These are phyloP conservation scores for Thalia dealbata DNA, from an alignment of 176 grass and related monocot genomes.

Conservation along the genomic window DNA sequence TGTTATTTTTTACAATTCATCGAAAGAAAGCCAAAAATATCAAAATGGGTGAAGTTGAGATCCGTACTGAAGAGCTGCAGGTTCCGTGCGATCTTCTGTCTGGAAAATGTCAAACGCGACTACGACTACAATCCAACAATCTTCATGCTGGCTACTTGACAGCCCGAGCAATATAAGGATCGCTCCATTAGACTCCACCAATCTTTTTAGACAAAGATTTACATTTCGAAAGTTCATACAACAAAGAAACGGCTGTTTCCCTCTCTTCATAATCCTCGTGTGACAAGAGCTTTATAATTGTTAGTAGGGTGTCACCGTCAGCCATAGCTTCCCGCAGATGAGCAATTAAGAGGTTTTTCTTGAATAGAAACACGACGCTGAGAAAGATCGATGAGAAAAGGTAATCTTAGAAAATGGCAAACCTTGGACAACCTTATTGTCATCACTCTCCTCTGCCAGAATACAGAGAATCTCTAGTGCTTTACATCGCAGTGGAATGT, in stretches of 20 bases:
- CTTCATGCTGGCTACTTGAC: conserved; percentile 29
- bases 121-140: too few relatives aligned
- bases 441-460: conserved; percentile 22
- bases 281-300: conserved; percentile 44
- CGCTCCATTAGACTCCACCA: conserved; percentile 32
- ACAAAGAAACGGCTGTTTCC: conserved; percentile 42
- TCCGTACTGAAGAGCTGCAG: too few relatives aligned
- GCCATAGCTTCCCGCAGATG: conserved; percentile 31
- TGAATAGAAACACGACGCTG: neutral
- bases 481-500: conserved; percentile 16
- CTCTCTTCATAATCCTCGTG: conserved; percentile 39
- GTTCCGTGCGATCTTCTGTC: too few relatives aligned
- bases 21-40: too few relatives aligned
- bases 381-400: neutral
- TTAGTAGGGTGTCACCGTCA: conserved; percentile 32
- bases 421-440: conserved; percentile 5
- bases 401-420: neutral
- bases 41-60: too few relatives aligned
- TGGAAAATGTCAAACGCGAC: too few relatives aligned
- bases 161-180: conserved; percentile 51
- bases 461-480: conserved; percentile 21
- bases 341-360: neutral
- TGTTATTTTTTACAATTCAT: too few relatives aligned
- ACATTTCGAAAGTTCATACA: conserved; percentile 52
- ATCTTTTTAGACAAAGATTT: conserved; percentile 38